Evolutionary conservation across 768 basidiomycete species (phyloP), one percentile per base, ranked within the genome.

Genomic region (Lepiota subincarnata): DNA sequence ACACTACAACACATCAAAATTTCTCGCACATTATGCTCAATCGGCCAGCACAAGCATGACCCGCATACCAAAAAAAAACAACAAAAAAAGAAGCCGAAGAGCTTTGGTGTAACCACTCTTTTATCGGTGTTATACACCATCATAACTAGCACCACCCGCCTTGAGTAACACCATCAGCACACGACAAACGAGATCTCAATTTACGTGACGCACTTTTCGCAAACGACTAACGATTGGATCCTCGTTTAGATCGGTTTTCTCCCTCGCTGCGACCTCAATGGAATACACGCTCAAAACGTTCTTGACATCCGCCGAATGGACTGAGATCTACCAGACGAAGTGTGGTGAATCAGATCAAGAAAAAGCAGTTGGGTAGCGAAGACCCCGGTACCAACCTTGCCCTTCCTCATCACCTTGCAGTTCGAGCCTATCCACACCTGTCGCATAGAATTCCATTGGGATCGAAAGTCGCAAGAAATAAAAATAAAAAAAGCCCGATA

Each of bases 321-420:
- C 93, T 55, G 94, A 96, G 64, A 96, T 89, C 92, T 95, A 64
- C 28, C 48, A 52, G 49, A 55, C 28, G 59, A 45, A 54, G 55
- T 26, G 48, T 59, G 48, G 62, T 57, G 65, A 63, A 68, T 66
- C 68, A 64, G 60, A 50, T 64, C 46, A 36, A 43, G 42, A 45
- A 44, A 31, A 24, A 48, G 47, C 6, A 37, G 26, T 16, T 18
- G 58, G 56, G 59, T 50, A 34, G 28, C 19, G 39, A 42, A 39
- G 55, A 42, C 39, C 28, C 42, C 58, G 62, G 49, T 36, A 69
- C 79, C 59, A 53, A 90, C 89, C 84, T 92, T 95, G 39, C 87
- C 94, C 73, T 86, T 88, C 57, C 94, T 80, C 93, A 96, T 92
- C 58, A 94, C 79, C 73, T 92, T 93, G 71, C 91, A 89, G 38